Evolutionary conservation across 2,329 filamentous ascomycete species (phyloP), one percentile per base, ranked within the genome.

Genomic region (Botryotinia convoluta): DNA sequence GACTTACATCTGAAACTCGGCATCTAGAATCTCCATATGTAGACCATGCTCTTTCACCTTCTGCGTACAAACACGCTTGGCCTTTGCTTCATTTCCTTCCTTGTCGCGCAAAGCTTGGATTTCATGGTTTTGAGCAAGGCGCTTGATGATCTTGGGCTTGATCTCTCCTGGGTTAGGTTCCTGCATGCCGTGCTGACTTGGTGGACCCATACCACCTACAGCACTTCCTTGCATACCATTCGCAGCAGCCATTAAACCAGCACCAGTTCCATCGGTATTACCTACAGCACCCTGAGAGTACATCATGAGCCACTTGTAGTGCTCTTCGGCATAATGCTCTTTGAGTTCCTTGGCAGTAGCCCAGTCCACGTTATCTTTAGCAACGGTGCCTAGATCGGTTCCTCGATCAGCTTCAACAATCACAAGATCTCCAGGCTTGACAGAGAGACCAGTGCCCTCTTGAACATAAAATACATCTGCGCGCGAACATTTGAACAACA

Each of bases 251-350:
- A 91, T 87, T 70, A 91, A 85, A 42, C 91, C 90, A 69, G 87
- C 87, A 51, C 88, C 87, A 10, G 87, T 84, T 37, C 88, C 87
- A 75, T 91, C 90, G 72, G 90, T 86, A 35, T 86, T 87, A 35
- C 86, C 87, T 51, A 87, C 88, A 12, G 89, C 93, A 80, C 90
- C 93, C 81, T 94, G 91, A 1, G 94, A 97, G 82, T 98, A 99
- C 93, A 98, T 96, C 92, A 98, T 97, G 71, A 99, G 87, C 93
- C 95, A 98, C 80, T 94, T 95, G 84, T 97, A 98, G 82, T 99
- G 96, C 81, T 98, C 94, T 81, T 98, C 94, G 3, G 93, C 93
- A 77, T 95, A 97, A 78, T 96, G 91, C 78, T 97, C 93, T 82
- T 98, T 97, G 77, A 94, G 85, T 65, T 96, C 92, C 79, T 96